Conservation (phyloP, 257 asterid genomes). For the Haberlea rhodopensis region DNA sequence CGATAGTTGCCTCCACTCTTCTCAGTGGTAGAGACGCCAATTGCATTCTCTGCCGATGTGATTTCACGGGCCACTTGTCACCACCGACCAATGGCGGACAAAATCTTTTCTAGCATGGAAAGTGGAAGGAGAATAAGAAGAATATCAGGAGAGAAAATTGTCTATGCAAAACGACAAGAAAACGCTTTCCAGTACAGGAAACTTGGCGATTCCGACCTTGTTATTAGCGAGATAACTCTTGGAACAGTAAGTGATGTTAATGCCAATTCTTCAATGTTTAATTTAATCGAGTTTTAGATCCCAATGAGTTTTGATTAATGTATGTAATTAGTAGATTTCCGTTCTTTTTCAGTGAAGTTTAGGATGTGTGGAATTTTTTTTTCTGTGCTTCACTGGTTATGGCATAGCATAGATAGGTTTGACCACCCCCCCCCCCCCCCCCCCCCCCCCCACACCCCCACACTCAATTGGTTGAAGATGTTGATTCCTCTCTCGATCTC, state of each 20-base stretch:
- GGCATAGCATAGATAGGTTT: too few species aligned
- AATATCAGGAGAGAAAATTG: constrained; percentile 28
- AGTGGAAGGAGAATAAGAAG: constrained; percentile 28
- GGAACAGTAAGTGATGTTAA: constrained; percentile 94
- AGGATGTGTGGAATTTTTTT: too few species aligned
- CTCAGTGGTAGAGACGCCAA: constrained; percentile 17
- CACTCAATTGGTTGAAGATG: too few species aligned
- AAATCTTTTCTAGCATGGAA: constrained; percentile 20
- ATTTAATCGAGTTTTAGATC: too few species aligned
- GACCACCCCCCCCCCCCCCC: too few species aligned
- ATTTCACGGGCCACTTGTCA: constrained; percentile 24
- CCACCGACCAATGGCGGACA: constrained; percentile 27
- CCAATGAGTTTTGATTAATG: too few species aligned
- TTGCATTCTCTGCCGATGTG: constrained; percentile 16
- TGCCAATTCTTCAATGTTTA: too few species aligned
- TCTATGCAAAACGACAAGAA: constrained; percentile 29
- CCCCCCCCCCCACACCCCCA: too few species aligned
- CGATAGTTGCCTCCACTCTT: constrained; percentile 26
- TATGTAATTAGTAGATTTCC: too few species aligned
- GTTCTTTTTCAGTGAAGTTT: too few species aligned
- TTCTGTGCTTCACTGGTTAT: too few species aligned
- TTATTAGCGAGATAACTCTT: constrained; percentile 77
- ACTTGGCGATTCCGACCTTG: constrained; percentile 85
- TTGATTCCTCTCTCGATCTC: too few species aligned
- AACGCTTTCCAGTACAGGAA: constrained; percentile 55